These are phyloP conservation scores for Funneliformis mosseae DNA, from an alignment of 192 early-diverging fungal species.

Conservation along the genomic window DNA sequence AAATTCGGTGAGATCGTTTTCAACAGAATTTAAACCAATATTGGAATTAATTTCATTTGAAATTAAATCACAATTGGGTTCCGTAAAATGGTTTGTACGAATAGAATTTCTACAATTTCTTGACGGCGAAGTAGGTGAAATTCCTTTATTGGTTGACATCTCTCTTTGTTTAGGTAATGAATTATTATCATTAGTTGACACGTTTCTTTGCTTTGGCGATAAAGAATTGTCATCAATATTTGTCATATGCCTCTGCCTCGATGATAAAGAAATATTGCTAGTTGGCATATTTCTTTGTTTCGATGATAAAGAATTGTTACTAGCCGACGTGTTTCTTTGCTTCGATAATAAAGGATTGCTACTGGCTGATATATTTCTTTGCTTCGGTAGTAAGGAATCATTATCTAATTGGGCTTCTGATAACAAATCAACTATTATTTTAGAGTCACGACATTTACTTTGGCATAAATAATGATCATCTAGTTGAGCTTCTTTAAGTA, in stretches of 20 bases:
- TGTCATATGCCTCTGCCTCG: not conserved
- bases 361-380: not conserved
- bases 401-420: not conserved
- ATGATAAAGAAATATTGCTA: not conserved
- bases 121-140: not conserved
- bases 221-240: not conserved
- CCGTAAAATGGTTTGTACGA: not conserved
- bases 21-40: not conserved
- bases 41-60: not conserved
- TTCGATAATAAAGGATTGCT: not conserved
- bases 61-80: not conserved
- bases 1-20: not conserved
- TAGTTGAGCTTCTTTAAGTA: constrained; percentile 21
- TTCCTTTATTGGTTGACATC: not conserved
- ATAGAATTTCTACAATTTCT: not conserved
- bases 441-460: not conserved
- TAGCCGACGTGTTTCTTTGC: not conserved
- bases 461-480: constrained; percentile 6
- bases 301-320: not conserved
- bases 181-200: not conserved
- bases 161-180: not conserved
- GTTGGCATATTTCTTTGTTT: not conserved
- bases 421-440: not conserved
- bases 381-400: not conserved
- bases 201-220: not conserved